Evolutionary conservation across 768 basidiomycete genomes (phyloP).

Genomic region (Suillus lakei): DNA sequence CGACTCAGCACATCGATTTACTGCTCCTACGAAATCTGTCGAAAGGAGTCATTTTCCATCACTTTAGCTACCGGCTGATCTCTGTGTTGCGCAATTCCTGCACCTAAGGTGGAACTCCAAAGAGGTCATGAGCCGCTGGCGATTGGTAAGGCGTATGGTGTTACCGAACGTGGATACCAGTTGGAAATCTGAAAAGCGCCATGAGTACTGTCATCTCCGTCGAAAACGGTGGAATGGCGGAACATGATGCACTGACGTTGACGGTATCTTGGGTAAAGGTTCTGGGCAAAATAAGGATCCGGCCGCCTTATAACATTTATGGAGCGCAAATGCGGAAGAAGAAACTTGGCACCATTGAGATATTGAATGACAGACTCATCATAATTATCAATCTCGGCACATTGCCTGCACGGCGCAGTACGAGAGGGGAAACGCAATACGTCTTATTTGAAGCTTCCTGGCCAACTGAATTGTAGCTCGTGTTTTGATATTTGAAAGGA

Average conservation of each 20-base stretch:
- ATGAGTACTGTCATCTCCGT: slow-evolving; percentile 9
- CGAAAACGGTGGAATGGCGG: slow-evolving; percentile 1
- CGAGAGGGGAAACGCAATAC: slow-evolving; percentile 4
- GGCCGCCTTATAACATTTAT: slow-evolving; percentile 4
- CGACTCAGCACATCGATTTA: not conserved
- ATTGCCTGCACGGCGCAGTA: not conserved
- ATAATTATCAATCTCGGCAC: not conserved
- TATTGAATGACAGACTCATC: not conserved
- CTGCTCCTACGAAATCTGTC: not conserved
- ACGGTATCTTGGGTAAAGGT: not conserved
- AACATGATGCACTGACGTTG: slow-evolving; percentile 3
- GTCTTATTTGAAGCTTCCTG: not conserved
- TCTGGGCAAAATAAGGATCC: slow-evolving; percentile 3
- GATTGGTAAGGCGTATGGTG: slow-evolving; percentile 3
- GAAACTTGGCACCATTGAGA: not conserved
- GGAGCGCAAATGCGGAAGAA: not conserved
- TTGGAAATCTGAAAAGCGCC: not conserved
- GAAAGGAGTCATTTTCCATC: not conserved
- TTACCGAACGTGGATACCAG: slow-evolving; percentile 3
- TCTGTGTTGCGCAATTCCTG: not conserved
- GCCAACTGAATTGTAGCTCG: not conserved
- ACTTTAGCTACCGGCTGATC: not conserved
- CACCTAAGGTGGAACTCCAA: not conserved
- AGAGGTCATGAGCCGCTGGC: no score
- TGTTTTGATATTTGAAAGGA: slow-evolving; percentile 2